These are phyloP conservation scores for Fusarium begoniae DNA, from an alignment of 2,329 filamentous ascomycete genomes.

Conservation along the genomic window DNA sequence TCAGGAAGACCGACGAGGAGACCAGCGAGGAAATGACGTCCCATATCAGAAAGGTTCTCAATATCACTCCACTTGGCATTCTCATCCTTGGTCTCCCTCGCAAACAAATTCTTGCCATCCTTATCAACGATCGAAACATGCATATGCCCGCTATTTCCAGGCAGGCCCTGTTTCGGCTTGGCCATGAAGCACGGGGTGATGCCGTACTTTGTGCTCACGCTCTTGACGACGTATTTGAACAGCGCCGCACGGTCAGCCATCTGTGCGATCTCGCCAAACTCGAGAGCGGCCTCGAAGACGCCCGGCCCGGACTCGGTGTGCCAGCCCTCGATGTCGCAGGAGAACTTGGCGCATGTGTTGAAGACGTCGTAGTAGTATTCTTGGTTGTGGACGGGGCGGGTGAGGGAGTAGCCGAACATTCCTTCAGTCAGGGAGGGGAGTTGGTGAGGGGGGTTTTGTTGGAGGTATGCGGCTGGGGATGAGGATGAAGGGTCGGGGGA, in stretches of 20 bases:
- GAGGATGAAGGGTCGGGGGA: constrained; percentile 67
- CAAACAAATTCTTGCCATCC: constrained; percentile 85
- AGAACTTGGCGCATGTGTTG: constrained; percentile 79
- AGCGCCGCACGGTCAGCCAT: constrained; percentile 94
- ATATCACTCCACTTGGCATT: constrained; percentile 79
- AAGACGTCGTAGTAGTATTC: constrained; percentile 93
- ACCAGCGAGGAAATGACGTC: constrained; percentile 92
- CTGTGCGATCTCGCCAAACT: constrained; percentile 85
- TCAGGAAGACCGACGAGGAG: constrained; percentile 89
- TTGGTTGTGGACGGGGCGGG: constrained; percentile 86
- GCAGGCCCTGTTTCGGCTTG: constrained; percentile 89
- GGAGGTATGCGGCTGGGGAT: constrained; percentile 78
- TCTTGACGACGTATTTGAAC: constrained; percentile 96
- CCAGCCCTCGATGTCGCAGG: constrained; percentile 90
- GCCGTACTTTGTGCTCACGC: constrained; percentile 83
- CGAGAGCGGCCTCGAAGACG: constrained; percentile 93
- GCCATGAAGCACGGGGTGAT: constrained; percentile 99
- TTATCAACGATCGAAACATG: constrained; percentile 88
- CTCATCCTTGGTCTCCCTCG: constrained; percentile 75
- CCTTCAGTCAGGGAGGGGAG: constrained; percentile 86
- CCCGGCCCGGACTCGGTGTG: constrained; percentile 94
- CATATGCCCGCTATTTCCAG: constrained; percentile 96
- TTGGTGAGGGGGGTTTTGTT: constrained; percentile 75
- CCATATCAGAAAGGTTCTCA: constrained; percentile 83
- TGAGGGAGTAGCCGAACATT: constrained; percentile 96